Conservation (phyloP, 2,329 filamentous ascomycete species). For the Epichloe sp. region DNA sequence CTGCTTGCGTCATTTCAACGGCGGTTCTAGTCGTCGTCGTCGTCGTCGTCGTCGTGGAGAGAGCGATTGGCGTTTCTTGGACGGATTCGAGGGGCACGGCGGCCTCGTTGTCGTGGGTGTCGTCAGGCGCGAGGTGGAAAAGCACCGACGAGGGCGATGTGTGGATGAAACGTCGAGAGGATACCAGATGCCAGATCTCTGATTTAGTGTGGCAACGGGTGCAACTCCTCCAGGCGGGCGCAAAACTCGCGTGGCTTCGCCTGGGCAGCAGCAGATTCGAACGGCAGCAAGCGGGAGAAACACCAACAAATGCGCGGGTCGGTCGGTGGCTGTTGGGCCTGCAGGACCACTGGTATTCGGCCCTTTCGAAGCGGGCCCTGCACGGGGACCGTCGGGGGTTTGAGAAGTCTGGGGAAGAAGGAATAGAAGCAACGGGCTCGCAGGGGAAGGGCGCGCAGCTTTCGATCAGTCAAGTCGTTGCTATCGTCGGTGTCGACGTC, state of each 20-base stretch:
- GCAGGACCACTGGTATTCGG: slow-evolving; percentile 21
- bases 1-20: slow-evolving; percentile 34
- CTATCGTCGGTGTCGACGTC: not conserved
- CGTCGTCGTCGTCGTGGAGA: not conserved
- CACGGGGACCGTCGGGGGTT: slow-evolving; percentile 13
- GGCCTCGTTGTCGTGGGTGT: not conserved
- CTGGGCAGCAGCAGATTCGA: slow-evolving; percentile 1
- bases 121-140: not conserved
- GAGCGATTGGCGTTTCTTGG: not conserved
- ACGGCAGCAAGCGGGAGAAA: slow-evolving; percentile 6
- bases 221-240: slow-evolving; percentile 4
- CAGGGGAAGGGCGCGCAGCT: not conserved
- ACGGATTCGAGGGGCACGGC: not conserved
- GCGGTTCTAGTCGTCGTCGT: not conserved
- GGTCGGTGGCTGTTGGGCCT: slow-evolving; percentile 13
- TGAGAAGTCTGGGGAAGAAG: slow-evolving; percentile 7
- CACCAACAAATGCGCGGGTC: slow-evolving; percentile 10
- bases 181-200: slow-evolving; percentile 3
- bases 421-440: slow-evolving; percentile 1
- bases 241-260: slow-evolving; percentile 7
- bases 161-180: slow-evolving; percentile 4
- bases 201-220: slow-evolving; percentile 1
- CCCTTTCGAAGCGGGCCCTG: slow-evolving; percentile 22
- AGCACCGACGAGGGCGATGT: not conserved
- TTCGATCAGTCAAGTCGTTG: not conserved